Percentiles rank a stretch among this genome's conserved stretches.
These are phyloP conservation scores for Litchi chinensis DNA, from an alignment of 345 rosid genomes.

Conservation along the genomic window DNA sequence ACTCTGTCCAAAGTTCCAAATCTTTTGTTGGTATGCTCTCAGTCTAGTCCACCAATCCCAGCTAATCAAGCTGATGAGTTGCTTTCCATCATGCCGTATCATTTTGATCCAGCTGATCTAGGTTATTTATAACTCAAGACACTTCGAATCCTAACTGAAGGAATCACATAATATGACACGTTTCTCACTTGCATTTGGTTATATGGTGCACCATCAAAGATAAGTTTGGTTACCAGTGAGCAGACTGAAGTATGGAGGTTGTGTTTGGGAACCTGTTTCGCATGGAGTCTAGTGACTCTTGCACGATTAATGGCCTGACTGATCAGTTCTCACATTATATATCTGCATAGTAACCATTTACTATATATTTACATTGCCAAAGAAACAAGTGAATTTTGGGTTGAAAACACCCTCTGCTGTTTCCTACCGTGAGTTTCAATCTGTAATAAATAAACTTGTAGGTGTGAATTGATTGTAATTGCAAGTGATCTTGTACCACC, in stretches of 20 bases:
- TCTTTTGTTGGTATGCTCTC: not conserved
- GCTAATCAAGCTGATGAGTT: not conserved
- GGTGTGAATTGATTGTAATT: not conserved
- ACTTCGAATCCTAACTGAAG: not conserved
- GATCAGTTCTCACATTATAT: not conserved
- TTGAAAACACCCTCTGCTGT: no score
- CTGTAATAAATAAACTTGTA: not conserved
- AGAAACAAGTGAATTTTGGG: no score
- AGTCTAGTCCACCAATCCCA: not conserved
- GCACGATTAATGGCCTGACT: not conserved
- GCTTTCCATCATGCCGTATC: not conserved
- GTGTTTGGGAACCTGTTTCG: not conserved
- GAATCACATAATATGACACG: not conserved
- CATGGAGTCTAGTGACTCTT: not conserved
- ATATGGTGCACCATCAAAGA: not conserved
- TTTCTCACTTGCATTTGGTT: not conserved
- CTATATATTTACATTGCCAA: not conserved
- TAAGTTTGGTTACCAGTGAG: not conserved
- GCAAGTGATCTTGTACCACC: not conserved
- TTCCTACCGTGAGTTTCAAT: no score
- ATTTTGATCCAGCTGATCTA: constrained; percentile 2
- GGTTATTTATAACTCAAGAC: not conserved
- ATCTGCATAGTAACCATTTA: no score
- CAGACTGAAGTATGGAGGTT: not conserved
- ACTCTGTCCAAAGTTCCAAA: not conserved